Percentiles rank a stretch among this genome's conserved stretches.
phyloP scores from a whole-genome alignment of 371 early-diverging fungal genomes.

The Mortierella sp. region DNA sequence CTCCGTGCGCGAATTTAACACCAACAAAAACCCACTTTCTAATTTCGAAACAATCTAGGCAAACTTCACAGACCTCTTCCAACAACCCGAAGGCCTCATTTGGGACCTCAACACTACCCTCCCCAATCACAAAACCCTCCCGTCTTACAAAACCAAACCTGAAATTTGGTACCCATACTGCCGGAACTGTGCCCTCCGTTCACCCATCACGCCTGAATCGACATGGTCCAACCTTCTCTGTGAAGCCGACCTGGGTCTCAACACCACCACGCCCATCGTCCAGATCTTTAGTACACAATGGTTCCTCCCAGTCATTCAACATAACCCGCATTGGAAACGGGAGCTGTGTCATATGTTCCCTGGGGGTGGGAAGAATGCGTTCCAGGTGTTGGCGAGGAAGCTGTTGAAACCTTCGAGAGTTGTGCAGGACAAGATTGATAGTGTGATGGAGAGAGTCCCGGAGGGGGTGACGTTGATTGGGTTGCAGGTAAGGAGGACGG shows the following conservation, averaged over 20 bases:
- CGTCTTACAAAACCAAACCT: slow-evolving; percentile 26
- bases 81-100: slow-evolving; percentile 28
- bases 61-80: slow-evolving; percentile 51
- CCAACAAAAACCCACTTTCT: not conserved
- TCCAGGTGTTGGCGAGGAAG: slow-evolving; percentile 29
- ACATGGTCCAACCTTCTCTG: slow-evolving; percentile 45
- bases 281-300: slow-evolving; percentile 49
- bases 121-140: slow-evolving; percentile 14
- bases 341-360: slow-evolving; percentile 52
- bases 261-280: slow-evolving; percentile 11
- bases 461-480: slow-evolving; percentile 41
- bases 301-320: slow-evolving; percentile 55
- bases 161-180: slow-evolving; percentile 55
- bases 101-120: slow-evolving; percentile 42
- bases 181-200: slow-evolving; percentile 48
- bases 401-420: slow-evolving; percentile 30
- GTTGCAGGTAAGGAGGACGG: slow-evolving; percentile 49
- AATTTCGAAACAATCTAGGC: slow-evolving; percentile 22
- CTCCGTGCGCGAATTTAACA: not conserved
- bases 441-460: slow-evolving; percentile 42
- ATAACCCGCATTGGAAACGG: slow-evolving; percentile 36
- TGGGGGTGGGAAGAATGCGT: slow-evolving; percentile 34
- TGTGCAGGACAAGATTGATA: slow-evolving; percentile 42
- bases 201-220: slow-evolving; percentile 36
- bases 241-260: slow-evolving; percentile 25